These are phyloP conservation scores for Russula compacta DNA, from an alignment of 768 basidiomycete species.

Conservation along the genomic window DNA sequence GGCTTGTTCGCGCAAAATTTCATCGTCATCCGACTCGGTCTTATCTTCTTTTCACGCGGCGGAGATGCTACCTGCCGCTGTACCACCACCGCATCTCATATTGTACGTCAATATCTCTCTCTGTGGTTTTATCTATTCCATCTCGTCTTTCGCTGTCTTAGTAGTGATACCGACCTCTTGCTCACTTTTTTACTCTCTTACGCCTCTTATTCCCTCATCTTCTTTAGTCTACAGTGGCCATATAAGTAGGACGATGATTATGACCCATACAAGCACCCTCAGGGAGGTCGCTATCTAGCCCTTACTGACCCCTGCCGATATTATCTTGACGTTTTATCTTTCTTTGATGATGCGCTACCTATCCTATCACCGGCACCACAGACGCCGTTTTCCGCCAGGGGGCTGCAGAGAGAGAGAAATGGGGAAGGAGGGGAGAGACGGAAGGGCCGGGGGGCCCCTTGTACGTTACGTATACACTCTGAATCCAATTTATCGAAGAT, in stretches of 20 bases:
- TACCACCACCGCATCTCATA: background rate
- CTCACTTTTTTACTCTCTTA: background rate
- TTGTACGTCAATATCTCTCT: slow-evolving; percentile 5
- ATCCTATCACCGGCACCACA: background rate
- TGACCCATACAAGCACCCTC: background rate
- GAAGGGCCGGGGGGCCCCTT: background rate
- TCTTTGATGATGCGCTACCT: slow-evolving; percentile 10
- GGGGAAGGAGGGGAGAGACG: slow-evolving; percentile 1
- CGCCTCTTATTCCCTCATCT: background rate
- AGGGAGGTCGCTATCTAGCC: background rate
- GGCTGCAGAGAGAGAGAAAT: background rate
- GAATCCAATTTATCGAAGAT: background rate
- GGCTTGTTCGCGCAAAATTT: background rate
- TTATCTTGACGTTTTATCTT: background rate
- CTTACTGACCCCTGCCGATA: slow-evolving; percentile 4
- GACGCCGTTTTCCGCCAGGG: slow-evolving; percentile 2
- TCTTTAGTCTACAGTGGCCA: background rate
- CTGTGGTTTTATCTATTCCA: slow-evolving; percentile 4
- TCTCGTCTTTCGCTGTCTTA: slow-evolving; percentile 10
- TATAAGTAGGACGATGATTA: slow-evolving; percentile 7
- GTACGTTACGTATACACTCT: slow-evolving; percentile 7
- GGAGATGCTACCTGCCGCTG: background rate
- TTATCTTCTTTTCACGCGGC: background rate
- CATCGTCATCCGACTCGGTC: background rate
- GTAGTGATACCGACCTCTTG: slow-evolving; percentile 13